Conservation (phyloP, 169 alveolate genomes). For the Plasmodium chabaudi region DNA sequence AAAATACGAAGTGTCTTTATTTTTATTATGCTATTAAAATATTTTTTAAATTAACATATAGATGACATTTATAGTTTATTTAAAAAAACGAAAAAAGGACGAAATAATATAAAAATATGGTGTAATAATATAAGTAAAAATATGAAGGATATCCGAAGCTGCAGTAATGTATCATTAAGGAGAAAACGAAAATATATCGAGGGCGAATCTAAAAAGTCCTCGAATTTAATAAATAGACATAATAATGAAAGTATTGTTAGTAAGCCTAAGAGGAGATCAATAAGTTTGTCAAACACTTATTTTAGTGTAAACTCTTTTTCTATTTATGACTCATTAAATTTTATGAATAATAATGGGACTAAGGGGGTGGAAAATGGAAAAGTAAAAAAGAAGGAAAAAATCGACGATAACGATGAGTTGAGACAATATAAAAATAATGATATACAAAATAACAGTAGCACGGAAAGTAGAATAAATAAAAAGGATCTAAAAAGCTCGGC, state of each 20-base stretch:
- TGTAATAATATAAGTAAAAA: too few species aligned
- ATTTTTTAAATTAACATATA: too few species aligned
- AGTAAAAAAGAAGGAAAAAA: neutral
- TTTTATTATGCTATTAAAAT: too few species aligned
- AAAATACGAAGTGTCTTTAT: too few species aligned
- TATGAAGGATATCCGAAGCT: conserved; percentile 34
- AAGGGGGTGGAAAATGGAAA: neutral
- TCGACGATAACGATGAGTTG: neutral
- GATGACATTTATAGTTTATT: too few species aligned
- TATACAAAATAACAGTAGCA: neutral
- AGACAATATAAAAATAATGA: neutral
- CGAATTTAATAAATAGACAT: neutral
- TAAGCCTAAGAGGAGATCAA: conserved; percentile 37
- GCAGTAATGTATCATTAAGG: conserved; percentile 35
- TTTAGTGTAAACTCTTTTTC: conserved; percentile 22
- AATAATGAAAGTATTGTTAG: neutral
- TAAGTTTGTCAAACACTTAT: conserved; percentile 36
- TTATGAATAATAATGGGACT: neutral
- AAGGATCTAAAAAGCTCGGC: neutral
- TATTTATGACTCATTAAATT: conserved; percentile 18
- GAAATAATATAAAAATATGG: too few species aligned
- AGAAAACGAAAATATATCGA: conserved; percentile 29
- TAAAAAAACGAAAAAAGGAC: too few species aligned
- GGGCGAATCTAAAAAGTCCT: neutral
- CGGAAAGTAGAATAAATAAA: neutral